phyloP scores from a whole-genome alignment of 78 protist species.

The Dictyostelium brefeldianum region DNA sequence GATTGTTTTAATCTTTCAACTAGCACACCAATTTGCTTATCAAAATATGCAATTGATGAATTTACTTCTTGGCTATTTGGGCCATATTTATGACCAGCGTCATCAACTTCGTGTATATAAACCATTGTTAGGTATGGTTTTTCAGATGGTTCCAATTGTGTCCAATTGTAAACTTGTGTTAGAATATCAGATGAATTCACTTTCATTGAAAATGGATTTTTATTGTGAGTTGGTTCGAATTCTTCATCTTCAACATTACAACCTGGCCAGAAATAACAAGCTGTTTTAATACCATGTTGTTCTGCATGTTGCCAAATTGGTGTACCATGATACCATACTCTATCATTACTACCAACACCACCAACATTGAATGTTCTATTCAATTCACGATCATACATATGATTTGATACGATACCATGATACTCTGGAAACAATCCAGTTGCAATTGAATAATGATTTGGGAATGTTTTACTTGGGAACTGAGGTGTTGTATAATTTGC shows the following conservation, averaged over 20 bases:
- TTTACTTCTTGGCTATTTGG: neutral
- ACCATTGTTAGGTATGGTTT: slow-evolving; percentile 53
- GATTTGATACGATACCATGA: slow-evolving; percentile 57
- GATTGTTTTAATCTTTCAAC: neutral
- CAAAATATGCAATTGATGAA: neutral
- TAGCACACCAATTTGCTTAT: slow-evolving; percentile 14
- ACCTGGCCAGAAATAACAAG: slow-evolving; percentile 56
- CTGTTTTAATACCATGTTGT: slow-evolving; percentile 1
- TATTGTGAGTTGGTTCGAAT: neutral
- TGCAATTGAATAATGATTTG: slow-evolving; percentile 67
- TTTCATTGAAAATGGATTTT: neutral
- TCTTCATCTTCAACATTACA: neutral
- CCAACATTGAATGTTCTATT: neutral
- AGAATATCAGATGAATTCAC: neutral
- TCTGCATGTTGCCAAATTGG: slow-evolving; percentile 62
- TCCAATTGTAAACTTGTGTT: neutral
- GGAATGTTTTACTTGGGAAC: slow-evolving; percentile 75
- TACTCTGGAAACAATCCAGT: slow-evolving; percentile 69
- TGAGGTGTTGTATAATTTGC: slow-evolving; percentile 48
- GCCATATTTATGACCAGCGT: slow-evolving; percentile 33
- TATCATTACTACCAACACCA: neutral
- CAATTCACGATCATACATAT: neutral
- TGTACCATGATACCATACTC: slow-evolving; percentile 45
- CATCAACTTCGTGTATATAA: slow-evolving; percentile 31
- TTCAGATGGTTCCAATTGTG: neutral